Base-by-base conservation (phyloP, 495 filamentous ascomycete species). In the Daldinia grandis region DNA sequence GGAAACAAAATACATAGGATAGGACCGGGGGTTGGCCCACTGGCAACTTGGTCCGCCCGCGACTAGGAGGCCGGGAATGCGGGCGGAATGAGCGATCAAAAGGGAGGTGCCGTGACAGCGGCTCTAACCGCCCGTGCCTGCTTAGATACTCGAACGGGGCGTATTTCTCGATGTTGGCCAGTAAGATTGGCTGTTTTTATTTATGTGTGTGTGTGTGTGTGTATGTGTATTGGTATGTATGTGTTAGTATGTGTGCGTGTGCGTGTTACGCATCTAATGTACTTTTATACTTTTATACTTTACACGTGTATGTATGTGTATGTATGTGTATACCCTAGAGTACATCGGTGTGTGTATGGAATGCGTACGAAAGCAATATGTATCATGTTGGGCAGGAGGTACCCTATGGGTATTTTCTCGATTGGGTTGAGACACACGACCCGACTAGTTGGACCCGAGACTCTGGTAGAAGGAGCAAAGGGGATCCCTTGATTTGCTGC, bases 401-500 rank as follows among this genome's bases (percentile, higher is more conserved):
- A 72, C 69, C 69, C 44, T 28, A 42, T 60, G 69, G 69, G 64
- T 64, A 72, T 64, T 53, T 53, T 59, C 58, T 56, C 40, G 64
- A 62, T 72, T 72, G 69, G 69, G 69, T 72, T 61, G 69, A 64
- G 62, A 73, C 71, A 73, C 71, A 28, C 42, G 66, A 66, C 62
- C 66, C 71, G 66, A 73, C 71, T 68, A 69, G 71, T 28, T 72
- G 69, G 71, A 69, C 66, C 71, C 71, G 65, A 69, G 66, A 68
- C 64, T 68, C 59, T 72, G 69, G 69, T 68, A 72, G 69, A 72
- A 72, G 69, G 69, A 72, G 64, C 69, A 58, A 63, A 64, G 30
- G 71, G 33, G 44, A 69, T 62, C 58, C 71, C 71, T 64, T 77
- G 75, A 77, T 77, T 77, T 74, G 75, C 63, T 77, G 64, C 67